A percentile compares a stretch with the other conserved stretches of the same genome.
Conservation (phyloP, 148 eudicot genomes). For the Polygonum aviculare region DNA sequence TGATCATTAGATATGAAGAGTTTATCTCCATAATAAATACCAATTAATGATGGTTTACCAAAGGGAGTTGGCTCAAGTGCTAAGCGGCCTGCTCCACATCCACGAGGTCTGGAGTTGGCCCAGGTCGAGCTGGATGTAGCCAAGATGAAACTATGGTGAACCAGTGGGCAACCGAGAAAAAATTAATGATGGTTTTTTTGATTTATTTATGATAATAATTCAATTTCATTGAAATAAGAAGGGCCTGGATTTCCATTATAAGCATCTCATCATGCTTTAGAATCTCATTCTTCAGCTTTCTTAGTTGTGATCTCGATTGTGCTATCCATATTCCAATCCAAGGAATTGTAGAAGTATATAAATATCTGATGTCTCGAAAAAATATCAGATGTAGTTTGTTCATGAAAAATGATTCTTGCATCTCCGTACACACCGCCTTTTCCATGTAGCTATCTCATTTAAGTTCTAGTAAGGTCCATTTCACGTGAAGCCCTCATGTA, state of each 20-base stretch:
- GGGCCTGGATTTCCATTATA: not conserved
- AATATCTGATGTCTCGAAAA: not conserved
- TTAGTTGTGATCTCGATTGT: not conserved
- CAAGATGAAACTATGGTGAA: too few species aligned
- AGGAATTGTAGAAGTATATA: not conserved
- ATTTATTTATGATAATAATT: too few species aligned
- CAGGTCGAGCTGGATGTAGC: too few species aligned
- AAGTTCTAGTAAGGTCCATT: conserved; percentile 1
- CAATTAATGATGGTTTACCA: too few species aligned
- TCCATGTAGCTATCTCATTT: not conserved
- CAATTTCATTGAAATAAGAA: not conserved
- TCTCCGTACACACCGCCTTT: not conserved
- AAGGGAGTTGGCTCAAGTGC: too few species aligned
- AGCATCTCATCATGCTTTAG: not conserved
- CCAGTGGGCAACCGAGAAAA: too few species aligned
- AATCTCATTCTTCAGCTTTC: not conserved
- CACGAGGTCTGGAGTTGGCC: too few species aligned
- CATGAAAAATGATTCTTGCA: not conserved
- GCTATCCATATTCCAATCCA: not conserved
- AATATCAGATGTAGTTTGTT: not conserved
- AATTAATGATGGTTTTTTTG: too few species aligned
- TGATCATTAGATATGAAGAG: not conserved
- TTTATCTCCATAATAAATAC: too few species aligned
- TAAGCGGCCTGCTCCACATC: too few species aligned
- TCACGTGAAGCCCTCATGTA: not conserved